Percentiles rank a stretch among this genome's conserved stretches.
Conservation (phyloP, 192 early-diverging fungal genomes). For the Podila epigama region DNA sequence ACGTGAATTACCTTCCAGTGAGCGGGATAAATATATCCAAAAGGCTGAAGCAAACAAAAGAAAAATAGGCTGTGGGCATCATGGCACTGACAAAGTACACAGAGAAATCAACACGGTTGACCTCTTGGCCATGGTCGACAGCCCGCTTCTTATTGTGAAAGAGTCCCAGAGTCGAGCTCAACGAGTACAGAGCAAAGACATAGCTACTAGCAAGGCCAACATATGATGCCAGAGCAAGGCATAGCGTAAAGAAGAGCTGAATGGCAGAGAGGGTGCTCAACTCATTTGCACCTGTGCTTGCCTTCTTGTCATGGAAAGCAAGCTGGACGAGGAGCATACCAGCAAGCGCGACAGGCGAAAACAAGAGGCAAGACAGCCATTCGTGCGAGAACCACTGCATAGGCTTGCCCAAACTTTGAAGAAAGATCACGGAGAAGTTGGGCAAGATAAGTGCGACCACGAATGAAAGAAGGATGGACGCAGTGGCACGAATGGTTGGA, state of each 20-base stretch:
- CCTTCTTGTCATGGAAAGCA: constrained; percentile 42
- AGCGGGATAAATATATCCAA: constrained; percentile 76
- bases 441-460: constrained; percentile 33
- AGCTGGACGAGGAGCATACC: constrained; percentile 59
- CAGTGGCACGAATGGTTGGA: constrained; percentile 32
- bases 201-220: constrained; percentile 56
- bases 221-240: constrained; percentile 44
- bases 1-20: constrained; percentile 48
- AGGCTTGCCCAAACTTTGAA: constrained; percentile 42
- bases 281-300: constrained; percentile 42
- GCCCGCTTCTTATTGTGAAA: constrained; percentile 48
- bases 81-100: constrained; percentile 46
- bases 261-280: constrained; percentile 31
- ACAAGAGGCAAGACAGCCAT: constrained; percentile 62
- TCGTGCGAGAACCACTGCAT: constrained; percentile 74
- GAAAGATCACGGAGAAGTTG: constrained; percentile 35
- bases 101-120: constrained; percentile 19
- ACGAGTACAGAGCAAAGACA: constrained; percentile 54
- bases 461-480: constrained; percentile 45
- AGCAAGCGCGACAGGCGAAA: constrained; percentile 55
- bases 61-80: constrained; percentile 52
- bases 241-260: constrained; percentile 33
- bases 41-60: constrained; percentile 52
- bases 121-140: constrained; percentile 14
- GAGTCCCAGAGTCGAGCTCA: constrained; percentile 25